These are phyloP conservation scores for Chlamydomonas schloesseri DNA, from an alignment of 139 green algal species.

Conservation along the genomic window DNA sequence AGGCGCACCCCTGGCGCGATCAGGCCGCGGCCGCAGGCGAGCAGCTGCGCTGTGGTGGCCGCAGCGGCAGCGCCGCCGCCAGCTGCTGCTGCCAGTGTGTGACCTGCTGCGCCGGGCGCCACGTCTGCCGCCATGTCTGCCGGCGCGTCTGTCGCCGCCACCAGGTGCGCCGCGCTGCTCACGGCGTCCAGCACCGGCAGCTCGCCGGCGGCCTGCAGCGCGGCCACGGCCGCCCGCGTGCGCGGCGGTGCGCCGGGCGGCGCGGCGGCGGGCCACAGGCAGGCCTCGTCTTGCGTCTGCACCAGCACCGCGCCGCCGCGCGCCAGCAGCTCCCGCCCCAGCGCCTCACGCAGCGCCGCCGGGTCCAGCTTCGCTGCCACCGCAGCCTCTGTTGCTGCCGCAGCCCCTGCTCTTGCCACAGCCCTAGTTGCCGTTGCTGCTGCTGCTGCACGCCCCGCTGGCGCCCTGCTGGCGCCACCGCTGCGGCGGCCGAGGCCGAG, in stretches of 20 bases:
- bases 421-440: too few species aligned
- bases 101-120: too few species aligned
- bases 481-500: not conserved
- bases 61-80: not conserved
- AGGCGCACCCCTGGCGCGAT: not conserved
- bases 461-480: too few species aligned
- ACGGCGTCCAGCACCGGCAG: not conserved
- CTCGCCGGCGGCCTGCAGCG: not conserved
- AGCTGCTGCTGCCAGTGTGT: too few species aligned
- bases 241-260: not conserved
- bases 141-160: not conserved
- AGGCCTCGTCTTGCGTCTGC: slow-evolving; percentile 3
- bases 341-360: not conserved
- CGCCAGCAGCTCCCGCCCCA: not conserved
- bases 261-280: not conserved
- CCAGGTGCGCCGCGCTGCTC: not conserved
- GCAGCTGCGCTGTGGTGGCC: too few species aligned
- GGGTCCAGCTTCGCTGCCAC: not conserved
- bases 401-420: too few species aligned
- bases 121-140: too few species aligned
- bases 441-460: too few species aligned
- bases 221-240: not conserved
- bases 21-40: too few species aligned
- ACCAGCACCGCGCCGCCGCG: not conserved
- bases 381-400: too few species aligned